These are phyloP conservation scores for Pestalotiopsis sp. DNA, from an alignment of 2,329 filamentous ascomycete species.

Conservation along the genomic window DNA sequence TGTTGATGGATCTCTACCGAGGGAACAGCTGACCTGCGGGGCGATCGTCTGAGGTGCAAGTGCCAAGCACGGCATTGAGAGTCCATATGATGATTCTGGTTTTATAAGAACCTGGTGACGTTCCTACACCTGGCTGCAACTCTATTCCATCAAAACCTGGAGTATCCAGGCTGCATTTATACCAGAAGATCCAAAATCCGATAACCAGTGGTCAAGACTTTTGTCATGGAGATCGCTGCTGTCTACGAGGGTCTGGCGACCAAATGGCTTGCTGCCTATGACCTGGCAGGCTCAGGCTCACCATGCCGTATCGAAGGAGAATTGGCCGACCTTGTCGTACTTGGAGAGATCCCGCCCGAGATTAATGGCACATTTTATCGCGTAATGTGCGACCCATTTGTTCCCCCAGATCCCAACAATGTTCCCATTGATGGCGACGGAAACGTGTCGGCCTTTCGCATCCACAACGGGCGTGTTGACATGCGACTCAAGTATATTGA, in stretches of 20 bases:
- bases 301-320: conserved; percentile 19
- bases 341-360: conserved; percentile 29
- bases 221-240: not conserved
- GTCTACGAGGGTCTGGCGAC: not conserved
- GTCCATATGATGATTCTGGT: not conserved
- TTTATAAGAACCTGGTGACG: not conserved
- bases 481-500: conserved; percentile 38
- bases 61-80: not conserved
- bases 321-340: conserved; percentile 25
- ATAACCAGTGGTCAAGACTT: no score
- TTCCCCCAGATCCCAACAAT: conserved; percentile 35
- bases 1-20: not conserved
- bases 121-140: not conserved
- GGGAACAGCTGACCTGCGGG: not conserved
- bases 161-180: not conserved
- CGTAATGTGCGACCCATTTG: conserved; percentile 45
- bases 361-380: conserved; percentile 38
- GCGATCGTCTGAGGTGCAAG: not conserved
- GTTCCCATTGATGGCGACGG: conserved; percentile 42
- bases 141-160: not conserved
- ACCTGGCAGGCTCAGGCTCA: not conserved
- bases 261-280: not conserved
- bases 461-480: conserved; percentile 31
- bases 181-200: not conserved
- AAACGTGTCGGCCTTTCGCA: conserved; percentile 36